Evolutionary conservation across 257 asterid genomes (phyloP), one percentile per base, ranked within the genome.

Genomic region (Coffea canephora): DNA sequence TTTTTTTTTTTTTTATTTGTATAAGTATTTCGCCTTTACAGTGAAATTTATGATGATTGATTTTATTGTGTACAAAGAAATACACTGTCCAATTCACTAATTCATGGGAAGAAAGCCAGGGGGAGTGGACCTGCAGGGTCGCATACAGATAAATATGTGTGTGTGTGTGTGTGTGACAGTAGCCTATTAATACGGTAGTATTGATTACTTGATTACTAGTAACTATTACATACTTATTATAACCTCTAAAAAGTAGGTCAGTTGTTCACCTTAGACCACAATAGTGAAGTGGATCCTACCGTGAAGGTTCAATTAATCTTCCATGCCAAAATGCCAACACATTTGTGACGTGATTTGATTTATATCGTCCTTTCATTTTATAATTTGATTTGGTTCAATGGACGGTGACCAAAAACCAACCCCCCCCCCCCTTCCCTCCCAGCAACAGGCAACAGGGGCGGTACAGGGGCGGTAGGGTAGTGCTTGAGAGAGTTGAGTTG

Each of bases 211-310:
- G 10, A 27, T 72, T 71, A 43, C 43, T 70, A 9, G 2, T 10
- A 48, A 48, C 59, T 39, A 39, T 39, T 39, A 52, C 14, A 4
- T 45, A 71, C 27, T 23, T 67, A 10, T 27, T 27, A 31, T 31
- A 67, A 57, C 64, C 64, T 19, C 64, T 57, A n/a, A 57, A 5
- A 23, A 61, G 67, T 61, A 23, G 34, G 8, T 61, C 8, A 15
- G 66, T 64, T 64, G 39, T n/a, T 64, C 39, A 64, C 39, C 36
- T 23, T 52, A 31, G 71, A 62, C 72, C 1, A 31, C 6, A 62
- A 76, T 43, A 76, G 72, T 76, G 14, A 16, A 3, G 27, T 59
- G 71, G 79, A n/a, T 25, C 79, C 79, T 15, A 45, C 48, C 72
- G 43, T 16, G 55, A 45, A 43, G 19, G 43, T 25, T 39, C 10